A percentile compares a stretch with the other conserved stretches of the same genome.
Evolutionary conservation across 805 yeast species (phyloP).

Genomic region (Candida multigemmis): DNA sequence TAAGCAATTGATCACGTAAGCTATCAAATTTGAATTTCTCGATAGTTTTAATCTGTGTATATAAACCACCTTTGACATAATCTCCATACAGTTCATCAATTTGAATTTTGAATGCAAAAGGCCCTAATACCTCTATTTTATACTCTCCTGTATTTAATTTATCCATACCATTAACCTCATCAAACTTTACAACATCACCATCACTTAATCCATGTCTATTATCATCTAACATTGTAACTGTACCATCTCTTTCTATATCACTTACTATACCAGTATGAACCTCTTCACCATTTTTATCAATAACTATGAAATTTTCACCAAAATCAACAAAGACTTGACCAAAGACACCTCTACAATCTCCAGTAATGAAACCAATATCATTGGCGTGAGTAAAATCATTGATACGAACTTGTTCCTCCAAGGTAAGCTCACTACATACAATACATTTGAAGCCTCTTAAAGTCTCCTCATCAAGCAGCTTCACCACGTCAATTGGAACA

Average conservation of each 20-base stretch:
- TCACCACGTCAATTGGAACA: conserved; percentile 71
- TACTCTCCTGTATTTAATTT: conserved; percentile 61
- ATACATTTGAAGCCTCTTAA: conserved; percentile 62
- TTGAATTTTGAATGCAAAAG: conserved; percentile 79
- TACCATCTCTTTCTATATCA: conserved; percentile 79
- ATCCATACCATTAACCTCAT: conserved; percentile 77
- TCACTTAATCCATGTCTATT: conserved; percentile 90
- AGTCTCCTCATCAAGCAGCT: conserved; percentile 43
- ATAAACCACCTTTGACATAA: conserved; percentile 79
- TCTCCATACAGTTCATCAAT: conserved; percentile 47
- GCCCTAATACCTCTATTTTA: conserved; percentile 83
- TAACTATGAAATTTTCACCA: conserved; percentile 70
- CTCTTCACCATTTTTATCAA: conserved; percentile 91
- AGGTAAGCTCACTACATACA: conserved; percentile 66
- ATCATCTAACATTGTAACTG: conserved; percentile 89
- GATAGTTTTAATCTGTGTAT: conserved; percentile 89
- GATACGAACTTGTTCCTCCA: conserved; percentile 69
- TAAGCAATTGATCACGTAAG: conserved; percentile 52
- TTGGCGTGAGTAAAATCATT: conserved; percentile 67
- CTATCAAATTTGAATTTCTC: conserved; percentile 50
- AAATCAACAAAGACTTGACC: conserved; percentile 87
- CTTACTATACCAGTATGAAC: conserved; percentile 81
- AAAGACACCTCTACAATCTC: conserved; percentile 81
- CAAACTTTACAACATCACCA: conserved; percentile 80
- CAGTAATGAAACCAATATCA: conserved; percentile 70